phyloP scores from a whole-genome alignment of 2,329 filamentous ascomycete genomes.

The Fusarium sulawesiense region DNA sequence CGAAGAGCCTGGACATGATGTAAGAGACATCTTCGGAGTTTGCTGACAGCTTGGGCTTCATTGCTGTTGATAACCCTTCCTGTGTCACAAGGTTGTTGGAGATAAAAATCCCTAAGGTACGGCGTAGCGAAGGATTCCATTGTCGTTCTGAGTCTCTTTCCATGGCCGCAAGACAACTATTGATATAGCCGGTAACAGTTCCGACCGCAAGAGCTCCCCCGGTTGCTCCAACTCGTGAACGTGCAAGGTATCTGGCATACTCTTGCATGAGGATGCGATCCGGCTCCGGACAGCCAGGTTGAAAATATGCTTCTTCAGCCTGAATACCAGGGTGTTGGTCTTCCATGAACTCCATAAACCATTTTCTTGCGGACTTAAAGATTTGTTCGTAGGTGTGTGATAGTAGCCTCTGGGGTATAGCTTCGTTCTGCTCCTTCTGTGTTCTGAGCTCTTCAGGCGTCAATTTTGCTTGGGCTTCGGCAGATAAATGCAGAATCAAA shows the following conservation, averaged over 20 bases:
- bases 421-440: not conserved
- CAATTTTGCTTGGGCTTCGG: not conserved
- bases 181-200: not conserved
- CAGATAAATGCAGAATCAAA: not conserved
- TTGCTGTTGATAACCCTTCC: not conserved
- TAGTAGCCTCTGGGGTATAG: rapidly evolving
- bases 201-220: not conserved
- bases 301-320: not conserved
- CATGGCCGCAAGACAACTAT: not conserved
- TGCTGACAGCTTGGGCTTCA: not conserved
- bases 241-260: not conserved
- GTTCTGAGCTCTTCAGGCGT: not conserved
- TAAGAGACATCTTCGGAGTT: not conserved
- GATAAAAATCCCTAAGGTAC: not conserved
- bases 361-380: not conserved
- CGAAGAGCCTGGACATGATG: not conserved
- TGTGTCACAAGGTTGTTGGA: not conserved
- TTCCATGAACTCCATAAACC: not conserved
- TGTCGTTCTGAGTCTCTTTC: not conserved
- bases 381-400: not conserved
- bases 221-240: not conserved
- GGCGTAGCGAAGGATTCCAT: not conserved
- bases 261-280: not conserved
- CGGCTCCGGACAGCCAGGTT: not conserved
- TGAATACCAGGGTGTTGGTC: not conserved